Base-by-base conservation (phyloP, 1,139 yeast genomes). In the Pneumocystis canis region DNA sequence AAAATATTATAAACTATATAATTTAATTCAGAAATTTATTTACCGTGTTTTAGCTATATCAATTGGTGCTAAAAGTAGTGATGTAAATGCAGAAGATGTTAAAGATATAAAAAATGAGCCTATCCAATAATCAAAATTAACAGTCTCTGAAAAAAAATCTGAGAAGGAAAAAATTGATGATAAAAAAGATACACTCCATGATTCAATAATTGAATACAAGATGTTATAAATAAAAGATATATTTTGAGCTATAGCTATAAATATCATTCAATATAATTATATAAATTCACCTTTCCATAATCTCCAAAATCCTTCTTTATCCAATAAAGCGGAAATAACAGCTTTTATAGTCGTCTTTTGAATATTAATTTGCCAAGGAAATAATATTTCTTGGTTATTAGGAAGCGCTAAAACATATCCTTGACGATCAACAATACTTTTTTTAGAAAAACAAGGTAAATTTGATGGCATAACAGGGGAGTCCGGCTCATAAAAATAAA, bases 111-210 rank as follows among this genome's bases (percentile, higher is more conserved):
- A 74, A 32, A 89, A 76, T 18, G 95, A 84, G 62, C 80, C 77
- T 64, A 83, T 75, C 0, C 95, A 89, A 67, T 85, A 89, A 2
- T 90, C 84, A 41, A 92, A 85, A 70, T 87, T 95, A 33, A 89
- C 80, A 66, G 88, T 80, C 68, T 88, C 96, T 67, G 89, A 83
- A 72, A 88, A 86, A 67, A 97, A 96, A 71, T 89, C 97, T 0
- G 96, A 96, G n/a, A 89, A 82, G 18, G 88, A 87, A 64, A 88
- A 75, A 62, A 87, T 77, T 2, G 96, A 92, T 5, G 96, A 84
- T 18, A 89, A 73, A 69, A 90, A 83, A 5, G 96, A 96, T 0
- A 95, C 85, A 58, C 89, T 78, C 97, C 97, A 90, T 0, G 96
- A 89, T 70, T 88, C 95, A 61, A 89, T 77, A 0, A 95, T 87